These are phyloP conservation scores for Colletotrichum shisoi DNA, from an alignment of 2,329 filamentous ascomycete genomes.

Conservation along the genomic window DNA sequence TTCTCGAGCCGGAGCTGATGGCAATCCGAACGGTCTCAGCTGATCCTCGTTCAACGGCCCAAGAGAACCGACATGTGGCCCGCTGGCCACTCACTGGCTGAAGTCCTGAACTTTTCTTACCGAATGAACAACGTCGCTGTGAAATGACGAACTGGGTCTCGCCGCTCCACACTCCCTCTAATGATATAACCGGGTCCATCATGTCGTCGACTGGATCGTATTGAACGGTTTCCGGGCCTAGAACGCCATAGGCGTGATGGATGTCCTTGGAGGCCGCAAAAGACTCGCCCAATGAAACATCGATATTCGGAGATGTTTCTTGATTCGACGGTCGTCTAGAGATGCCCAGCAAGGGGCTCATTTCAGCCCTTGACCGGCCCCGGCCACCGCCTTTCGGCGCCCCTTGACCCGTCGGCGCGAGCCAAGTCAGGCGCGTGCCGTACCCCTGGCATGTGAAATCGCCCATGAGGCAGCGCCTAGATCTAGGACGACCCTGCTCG, in stretches of 20 bases:
- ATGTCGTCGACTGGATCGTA: neutral
- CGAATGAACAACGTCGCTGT: neutral
- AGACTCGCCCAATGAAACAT: neutral
- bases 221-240: neutral
- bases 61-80: neutral
- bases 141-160: neutral
- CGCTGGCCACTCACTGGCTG: neutral
- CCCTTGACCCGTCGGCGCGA: neutral
- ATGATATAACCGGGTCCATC: too few relatives aligned
- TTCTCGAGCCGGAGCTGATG: neutral
- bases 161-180: neutral
- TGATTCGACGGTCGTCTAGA: neutral
- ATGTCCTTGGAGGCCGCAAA: neutral
- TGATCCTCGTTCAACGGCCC: neutral
- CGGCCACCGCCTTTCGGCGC: neutral
- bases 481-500: constrained; percentile 46
- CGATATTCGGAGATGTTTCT: too few relatives aligned
- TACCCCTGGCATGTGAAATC: constrained; percentile 25
- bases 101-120: neutral
- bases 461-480: constrained; percentile 31
- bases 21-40: neutral
- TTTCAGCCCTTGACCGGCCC: neutral
- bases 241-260: too few relatives aligned
- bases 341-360: neutral
- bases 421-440: constrained; percentile 19